Evolutionary conservation across 2,329 filamentous ascomycete species (phyloP), one percentile per base, ranked within the genome.

Genomic region (Colletotrichum horii): DNA sequence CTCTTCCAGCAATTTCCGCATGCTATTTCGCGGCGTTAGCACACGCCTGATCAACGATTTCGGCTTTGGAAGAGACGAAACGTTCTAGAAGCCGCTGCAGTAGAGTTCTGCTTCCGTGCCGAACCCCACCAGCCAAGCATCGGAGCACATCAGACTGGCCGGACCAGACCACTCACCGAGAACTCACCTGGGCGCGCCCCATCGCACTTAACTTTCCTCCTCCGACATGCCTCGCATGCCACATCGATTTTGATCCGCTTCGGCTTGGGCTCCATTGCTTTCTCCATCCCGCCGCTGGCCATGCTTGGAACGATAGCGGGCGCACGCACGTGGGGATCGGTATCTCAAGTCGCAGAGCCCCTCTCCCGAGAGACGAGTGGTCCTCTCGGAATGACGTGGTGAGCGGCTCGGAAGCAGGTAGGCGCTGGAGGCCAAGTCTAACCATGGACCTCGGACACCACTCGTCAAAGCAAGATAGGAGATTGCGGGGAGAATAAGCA

Each of bases 211-310:
- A 87, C 81, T 78, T 88, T 88, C 70, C 83, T 83, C 6, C 77
- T 76, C 14, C 86, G 83, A 74, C 86, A 88, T 7, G 82, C 82
- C 65, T 87, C 83, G 74, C 86, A 88, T 4, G 86, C 86, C 12
- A 87, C 80, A 36, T 85, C 81, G 28, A 87, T 85, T 75, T 87
- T 87, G 69, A 85, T 82, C n/a, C 86, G 81, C 75, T 87, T 87
- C 38, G 77, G 78, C 72, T 78, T 75, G 8, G 73, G 73, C 64
- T 75, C 73, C 73, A 75, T 73, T 24, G 32, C 65, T 73, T 67
- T 73, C 62, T 64, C 43, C 64, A 62, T 61, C 8, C 32, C 36
- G 36, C 52, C 38, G 67, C 56, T 38, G 26, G 65, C 65, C 65
- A 52, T 52, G n/a, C 6, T 48, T n/a, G 28, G 11, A 19, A 32